These are phyloP conservation scores for Entophlyctis helioformis DNA, from an alignment of 192 early-diverging fungal genomes.

Conservation along the genomic window DNA sequence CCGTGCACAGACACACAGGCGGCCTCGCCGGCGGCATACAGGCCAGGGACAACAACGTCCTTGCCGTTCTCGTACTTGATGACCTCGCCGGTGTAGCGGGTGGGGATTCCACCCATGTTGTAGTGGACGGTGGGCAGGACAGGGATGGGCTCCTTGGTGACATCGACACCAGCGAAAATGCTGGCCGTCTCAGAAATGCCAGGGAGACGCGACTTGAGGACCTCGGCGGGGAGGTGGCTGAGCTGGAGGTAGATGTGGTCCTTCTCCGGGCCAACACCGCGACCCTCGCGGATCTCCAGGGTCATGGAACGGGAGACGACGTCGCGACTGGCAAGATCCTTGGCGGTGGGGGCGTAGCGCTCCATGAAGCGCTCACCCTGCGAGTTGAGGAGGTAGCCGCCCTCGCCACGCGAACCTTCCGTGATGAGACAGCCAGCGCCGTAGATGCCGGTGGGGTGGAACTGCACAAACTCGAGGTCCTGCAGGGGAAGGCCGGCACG, in stretches of 20 bases:
- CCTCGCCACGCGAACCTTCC: conserved; percentile 93
- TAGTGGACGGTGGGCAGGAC: conserved; percentile 98
- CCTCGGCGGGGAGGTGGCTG: conserved; percentile 83
- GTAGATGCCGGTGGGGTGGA: conserved; percentile 99
- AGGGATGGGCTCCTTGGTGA: conserved; percentile 99
- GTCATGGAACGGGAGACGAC: conserved; percentile 99
- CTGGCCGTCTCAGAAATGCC: conserved; percentile 98
- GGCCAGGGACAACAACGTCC: conserved; percentile 86
- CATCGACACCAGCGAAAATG: conserved; percentile 94
- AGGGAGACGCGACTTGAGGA: conserved; percentile 78
- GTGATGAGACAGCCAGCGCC: conserved; percentile 96
- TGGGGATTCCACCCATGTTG: conserved; percentile 99
- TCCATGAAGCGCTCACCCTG: conserved; percentile 99
- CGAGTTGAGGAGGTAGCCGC: conserved; percentile 91
- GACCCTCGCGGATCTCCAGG: conserved; percentile 92
- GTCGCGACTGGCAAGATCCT: conserved; percentile 96
- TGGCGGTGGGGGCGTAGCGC: conserved; percentile 96
- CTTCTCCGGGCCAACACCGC: conserved; percentile 90
- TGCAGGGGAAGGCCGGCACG: conserved; percentile 93
- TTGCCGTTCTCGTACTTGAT: conserved; percentile 66
- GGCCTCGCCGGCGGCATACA: conserved; percentile 97
- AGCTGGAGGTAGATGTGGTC: conserved; percentile 97
- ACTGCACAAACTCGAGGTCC: conserved; percentile 98
- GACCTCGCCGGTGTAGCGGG: conserved; percentile 93
- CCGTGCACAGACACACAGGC: conserved; percentile 98